A percentile compares a stretch with the other conserved stretches of the same genome.
These are phyloP conservation scores for Chytriomyces hyalinus DNA, from an alignment of 192 early-diverging fungal species.

Conservation along the genomic window DNA sequence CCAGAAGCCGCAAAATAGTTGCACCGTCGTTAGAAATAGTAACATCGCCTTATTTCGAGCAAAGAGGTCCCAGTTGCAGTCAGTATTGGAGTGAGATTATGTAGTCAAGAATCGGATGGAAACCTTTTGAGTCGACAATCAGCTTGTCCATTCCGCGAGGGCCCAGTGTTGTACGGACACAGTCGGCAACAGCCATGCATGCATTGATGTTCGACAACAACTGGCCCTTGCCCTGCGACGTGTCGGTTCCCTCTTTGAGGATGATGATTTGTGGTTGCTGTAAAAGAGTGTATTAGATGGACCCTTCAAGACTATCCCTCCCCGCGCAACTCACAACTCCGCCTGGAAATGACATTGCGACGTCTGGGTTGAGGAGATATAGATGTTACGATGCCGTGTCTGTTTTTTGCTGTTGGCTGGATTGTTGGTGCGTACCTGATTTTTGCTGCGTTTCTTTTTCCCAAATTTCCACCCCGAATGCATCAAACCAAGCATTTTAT, in stretches of 20 bases:
- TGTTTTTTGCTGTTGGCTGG: too few species aligned
- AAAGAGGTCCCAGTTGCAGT: not conserved
- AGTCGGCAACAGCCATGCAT: conserved; percentile 92
- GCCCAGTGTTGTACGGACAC: conserved; percentile 93
- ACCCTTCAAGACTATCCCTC: too few species aligned
- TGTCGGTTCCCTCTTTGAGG: conserved; percentile 98
- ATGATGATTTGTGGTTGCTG: conserved; percentile 99
- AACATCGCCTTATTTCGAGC: conserved; percentile 68
- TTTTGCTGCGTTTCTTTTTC: too few species aligned
- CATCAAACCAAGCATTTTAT: too few species aligned
- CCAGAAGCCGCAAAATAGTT: conserved; percentile 96
- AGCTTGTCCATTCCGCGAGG: conserved; percentile 99
- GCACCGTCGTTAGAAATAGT: conserved; percentile 99
- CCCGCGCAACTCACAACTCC: conserved; percentile 16
- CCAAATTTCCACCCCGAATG: too few species aligned
- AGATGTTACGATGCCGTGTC: too few species aligned
- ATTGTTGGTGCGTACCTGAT: too few species aligned
- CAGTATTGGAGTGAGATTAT: not conserved
- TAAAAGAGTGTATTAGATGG: not conserved
- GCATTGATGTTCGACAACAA: conserved; percentile 98
- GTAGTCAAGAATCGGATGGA: not conserved
- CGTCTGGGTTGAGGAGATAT: not conserved
- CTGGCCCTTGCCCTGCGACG: conserved; percentile 96
- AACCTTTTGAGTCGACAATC: conserved; percentile 91
- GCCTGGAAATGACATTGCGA: conserved; percentile 17